phyloP scores from a whole-genome alignment of 148 eudicot genomes.

The Oxyria digyna region DNA sequence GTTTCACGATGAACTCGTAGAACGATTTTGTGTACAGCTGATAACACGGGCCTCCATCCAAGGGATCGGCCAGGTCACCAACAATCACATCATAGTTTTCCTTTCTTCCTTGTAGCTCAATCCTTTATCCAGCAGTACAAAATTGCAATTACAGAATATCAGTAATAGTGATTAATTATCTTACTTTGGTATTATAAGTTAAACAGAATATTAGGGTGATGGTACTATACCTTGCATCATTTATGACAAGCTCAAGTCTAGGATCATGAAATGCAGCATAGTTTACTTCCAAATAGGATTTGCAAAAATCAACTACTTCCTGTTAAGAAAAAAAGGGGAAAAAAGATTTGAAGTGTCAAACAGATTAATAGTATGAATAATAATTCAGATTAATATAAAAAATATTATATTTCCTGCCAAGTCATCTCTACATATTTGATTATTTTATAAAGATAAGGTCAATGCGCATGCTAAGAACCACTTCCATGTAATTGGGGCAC shows the following conservation, averaged over 20 bases:
- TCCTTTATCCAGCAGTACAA: conserved; percentile 27
- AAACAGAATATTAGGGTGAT: background rate
- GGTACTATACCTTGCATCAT: conserved; percentile 58
- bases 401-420: background rate
- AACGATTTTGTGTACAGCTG: conserved; percentile 86
- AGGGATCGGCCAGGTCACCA: conserved; percentile 87
- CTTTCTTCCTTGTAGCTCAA: conserved; percentile 57
- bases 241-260: conserved; percentile 74
- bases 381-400: background rate
- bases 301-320: conserved; percentile 92
- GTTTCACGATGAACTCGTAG: conserved; percentile 67
- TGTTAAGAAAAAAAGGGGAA: conserved; percentile 11
- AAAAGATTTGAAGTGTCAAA: background rate
- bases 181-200: background rate
- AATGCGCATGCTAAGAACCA: conserved; percentile 8
- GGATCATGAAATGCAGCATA: conserved; percentile 66
- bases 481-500: conserved; percentile 6
- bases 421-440: background rate
- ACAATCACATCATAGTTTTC: conserved; percentile 68
- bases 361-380: no score
- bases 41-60: conserved; percentile 96
- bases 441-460: background rate
- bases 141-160: background rate
- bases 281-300: conserved; percentile 67
- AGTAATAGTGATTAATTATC: background rate